phyloP scores from a whole-genome alignment of 306 rosid genomes.

The Lupinus albus region DNA sequence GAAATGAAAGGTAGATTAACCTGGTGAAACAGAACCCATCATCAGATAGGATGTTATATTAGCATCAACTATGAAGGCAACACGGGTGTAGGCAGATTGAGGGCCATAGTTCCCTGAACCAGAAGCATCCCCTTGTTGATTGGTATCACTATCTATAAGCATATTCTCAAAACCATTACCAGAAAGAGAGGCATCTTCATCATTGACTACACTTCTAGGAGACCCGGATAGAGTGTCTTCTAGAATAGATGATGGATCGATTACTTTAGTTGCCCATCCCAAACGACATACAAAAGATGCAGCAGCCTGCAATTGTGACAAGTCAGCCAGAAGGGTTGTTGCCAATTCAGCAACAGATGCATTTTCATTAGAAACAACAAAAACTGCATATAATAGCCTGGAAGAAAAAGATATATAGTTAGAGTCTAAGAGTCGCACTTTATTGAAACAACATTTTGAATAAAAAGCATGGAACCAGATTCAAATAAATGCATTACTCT shows the following conservation, averaged over 20 bases:
- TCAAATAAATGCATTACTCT: conserved; percentile 73
- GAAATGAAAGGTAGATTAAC: conserved; percentile 52
- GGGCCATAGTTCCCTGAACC: conserved; percentile 61
- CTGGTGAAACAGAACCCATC: conserved; percentile 99
- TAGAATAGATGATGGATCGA: conserved; percentile 88
- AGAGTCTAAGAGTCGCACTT: conserved; percentile 27
- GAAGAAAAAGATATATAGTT: conserved; percentile 37
- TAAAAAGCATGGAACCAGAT: neutral
- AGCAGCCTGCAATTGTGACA: conserved; percentile 93
- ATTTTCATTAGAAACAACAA: conserved; percentile 98
- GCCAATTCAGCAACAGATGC: conserved; percentile 98
- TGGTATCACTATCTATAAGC: conserved; percentile 61
- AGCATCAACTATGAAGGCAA: conserved; percentile 98
- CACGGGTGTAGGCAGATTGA: conserved; percentile 63
- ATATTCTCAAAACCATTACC: conserved; percentile 63
- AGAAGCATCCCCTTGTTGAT: conserved; percentile 64
- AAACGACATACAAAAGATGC: conserved; percentile 94
- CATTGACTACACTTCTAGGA: conserved; percentile 65
- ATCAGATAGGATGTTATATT: conserved; percentile 97
- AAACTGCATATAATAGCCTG: conserved; percentile 95
- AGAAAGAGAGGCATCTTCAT: conserved; percentile 67
- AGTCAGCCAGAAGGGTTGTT: conserved; percentile 88
- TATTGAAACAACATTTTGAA: conserved; percentile 34
- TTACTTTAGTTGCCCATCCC: conserved; percentile 97
- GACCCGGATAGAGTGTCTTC: conserved; percentile 72